Evolutionary conservation across 352 stramenopile species (phyloP), one percentile per base, ranked within the genome.

Genomic region (Phytophthora cactorum): DNA sequence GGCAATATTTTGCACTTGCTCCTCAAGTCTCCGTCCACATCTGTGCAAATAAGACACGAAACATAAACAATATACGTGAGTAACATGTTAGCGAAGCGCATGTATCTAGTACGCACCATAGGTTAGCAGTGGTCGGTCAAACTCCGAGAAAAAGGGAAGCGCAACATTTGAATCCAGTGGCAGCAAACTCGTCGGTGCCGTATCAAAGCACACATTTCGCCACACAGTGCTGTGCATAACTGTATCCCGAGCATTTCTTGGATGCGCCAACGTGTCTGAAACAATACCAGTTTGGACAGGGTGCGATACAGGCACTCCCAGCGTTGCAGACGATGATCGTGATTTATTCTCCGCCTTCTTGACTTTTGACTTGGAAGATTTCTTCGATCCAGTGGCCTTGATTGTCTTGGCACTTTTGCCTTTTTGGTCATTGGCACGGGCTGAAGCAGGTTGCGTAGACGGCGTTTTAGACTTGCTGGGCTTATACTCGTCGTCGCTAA

Each of bases 221-320:
- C 79, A 88, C 34, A 72, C 62, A 9, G 78, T 85, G 27, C 56
- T 68, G 55, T 84, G 77, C 56, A 88, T 74, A 12, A 86, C 75
- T n/a, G 79, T 80, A 60, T 78, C 59, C 15, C 41, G 55, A 32
- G 72, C 64, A 57, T 68, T 68, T 41, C 77, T 82, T 12, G 41
- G 61, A 11, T 59, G 56, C 14, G 45, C 6, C 17, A 86, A 61
- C 15, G 66, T 83, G 39, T 81, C 73, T 3, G 73, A 75, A 8
- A 81, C 47, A 41, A 68, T 17, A 52, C 52, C 49, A 62, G 34
- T 12, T 58, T 56, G 58, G 0, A 44, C 51, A 64, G 58, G 31
- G 22, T 22, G 22, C 22, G 22, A 22, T 22, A 22, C 25, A 27
- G 11, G 45, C 31, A 34, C 45, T 58, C 5, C 53, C 25, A 56